phyloP scores from a whole-genome alignment of 441 rosid species.

The Viola pubescens region DNA sequence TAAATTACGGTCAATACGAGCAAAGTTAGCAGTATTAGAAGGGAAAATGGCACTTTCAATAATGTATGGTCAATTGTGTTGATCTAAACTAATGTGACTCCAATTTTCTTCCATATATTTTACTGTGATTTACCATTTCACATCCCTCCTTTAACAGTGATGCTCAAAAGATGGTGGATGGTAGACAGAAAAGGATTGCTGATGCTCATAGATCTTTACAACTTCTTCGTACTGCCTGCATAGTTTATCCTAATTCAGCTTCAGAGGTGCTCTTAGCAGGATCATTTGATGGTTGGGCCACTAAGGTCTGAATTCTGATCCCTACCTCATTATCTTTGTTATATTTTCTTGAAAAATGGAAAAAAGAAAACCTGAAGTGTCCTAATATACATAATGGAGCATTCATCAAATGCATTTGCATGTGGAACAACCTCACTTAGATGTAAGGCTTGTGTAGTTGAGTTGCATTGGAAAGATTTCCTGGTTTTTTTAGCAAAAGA shows the following conservation, averaged over 20 bases:
- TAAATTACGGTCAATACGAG: slow-evolving; percentile 61
- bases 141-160: slow-evolving; percentile 35
- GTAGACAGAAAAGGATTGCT: slow-evolving; percentile 62
- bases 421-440: background rate
- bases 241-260: slow-evolving; percentile 79
- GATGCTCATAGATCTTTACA: slow-evolving; percentile 53
- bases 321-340: slow-evolving; percentile 3
- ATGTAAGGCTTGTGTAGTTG: too few relatives aligned
- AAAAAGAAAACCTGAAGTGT: background rate
- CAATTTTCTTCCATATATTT: background rate
- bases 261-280: slow-evolving; percentile 73
- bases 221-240: slow-evolving; percentile 53
- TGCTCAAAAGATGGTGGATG: slow-evolving; percentile 54
- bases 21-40: slow-evolving; percentile 69
- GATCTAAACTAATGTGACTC: slow-evolving; percentile 1
- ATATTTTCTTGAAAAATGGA: slow-evolving; percentile 1
- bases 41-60: slow-evolving; percentile 79
- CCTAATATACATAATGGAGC: background rate
- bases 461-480: too few relatives aligned
- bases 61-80: slow-evolving; percentile 33
- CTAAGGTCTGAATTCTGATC: slow-evolving; percentile 43
- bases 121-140: background rate
- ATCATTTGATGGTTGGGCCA: slow-evolving; percentile 82
- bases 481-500: too few relatives aligned
- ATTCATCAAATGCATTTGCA: background rate